Evolutionary conservation across 768 basidiomycete species (phyloP).

Genomic region (Trametes elegans): DNA sequence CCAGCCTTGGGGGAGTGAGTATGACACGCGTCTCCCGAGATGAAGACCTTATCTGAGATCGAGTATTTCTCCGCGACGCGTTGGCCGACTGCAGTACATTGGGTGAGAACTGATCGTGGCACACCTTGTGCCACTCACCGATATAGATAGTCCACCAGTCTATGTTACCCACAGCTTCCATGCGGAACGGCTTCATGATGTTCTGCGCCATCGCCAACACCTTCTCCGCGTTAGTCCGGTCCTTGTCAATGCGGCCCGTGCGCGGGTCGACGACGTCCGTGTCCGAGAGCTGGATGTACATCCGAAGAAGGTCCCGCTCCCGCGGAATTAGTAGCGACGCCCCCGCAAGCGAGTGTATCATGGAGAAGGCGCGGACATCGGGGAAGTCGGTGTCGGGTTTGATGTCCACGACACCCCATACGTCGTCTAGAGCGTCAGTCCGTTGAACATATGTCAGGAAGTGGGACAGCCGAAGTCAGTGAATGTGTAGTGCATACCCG

Average conservation of each 20-base stretch:
- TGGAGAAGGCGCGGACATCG: slow-evolving; percentile 47
- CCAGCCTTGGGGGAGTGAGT: slow-evolving; percentile 69
- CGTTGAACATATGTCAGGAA: no score
- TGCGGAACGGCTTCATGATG: slow-evolving; percentile 44
- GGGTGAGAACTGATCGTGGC: background rate
- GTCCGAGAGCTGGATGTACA: slow-evolving; percentile 53
- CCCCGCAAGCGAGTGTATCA: slow-evolving; percentile 51
- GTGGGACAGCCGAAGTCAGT: background rate
- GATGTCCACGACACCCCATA: slow-evolving; percentile 81
- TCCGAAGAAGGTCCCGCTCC: slow-evolving; percentile 43
- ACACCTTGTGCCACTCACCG: slow-evolving; percentile 40
- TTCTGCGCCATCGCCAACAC: slow-evolving; percentile 43
- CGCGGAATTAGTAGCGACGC: slow-evolving; percentile 56
- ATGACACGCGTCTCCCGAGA: slow-evolving; percentile 75
- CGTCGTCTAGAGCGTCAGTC: slow-evolving; percentile 46
- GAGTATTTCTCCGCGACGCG: slow-evolving; percentile 67
- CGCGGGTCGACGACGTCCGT: slow-evolving; percentile 34
- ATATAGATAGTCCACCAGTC: slow-evolving; percentile 77
- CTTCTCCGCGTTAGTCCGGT: slow-evolving; percentile 35
- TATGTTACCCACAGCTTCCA: slow-evolving; percentile 43
- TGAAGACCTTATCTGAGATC: slow-evolving; percentile 64
- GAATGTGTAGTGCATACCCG: slow-evolving; percentile 42
- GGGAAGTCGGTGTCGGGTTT: slow-evolving; percentile 53
- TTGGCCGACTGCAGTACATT: slow-evolving; percentile 51
- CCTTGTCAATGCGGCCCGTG: slow-evolving; percentile 43